A percentile compares a stretch with the other conserved stretches of the same genome.
Conservation (phyloP, 306 rosid genomes). For the Prunus salicina region DNA sequence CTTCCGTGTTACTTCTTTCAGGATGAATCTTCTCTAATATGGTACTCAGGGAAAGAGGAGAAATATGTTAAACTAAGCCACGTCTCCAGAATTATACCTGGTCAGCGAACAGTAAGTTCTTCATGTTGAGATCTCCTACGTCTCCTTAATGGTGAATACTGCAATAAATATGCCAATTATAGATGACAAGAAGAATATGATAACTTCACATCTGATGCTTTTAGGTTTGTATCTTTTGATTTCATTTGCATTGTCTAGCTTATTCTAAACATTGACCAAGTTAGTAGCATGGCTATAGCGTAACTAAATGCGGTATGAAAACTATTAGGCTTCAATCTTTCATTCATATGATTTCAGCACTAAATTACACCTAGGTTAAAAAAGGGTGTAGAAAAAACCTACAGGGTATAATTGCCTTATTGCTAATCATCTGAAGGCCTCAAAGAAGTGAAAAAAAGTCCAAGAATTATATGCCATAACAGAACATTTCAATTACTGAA, state of each 20-base stretch:
- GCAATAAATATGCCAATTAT: not conserved
- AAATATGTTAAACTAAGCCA: slow-evolving; percentile 77
- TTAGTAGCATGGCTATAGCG: not conserved
- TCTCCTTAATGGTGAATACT: slow-evolving; percentile 13
- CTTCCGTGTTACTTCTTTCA: slow-evolving; percentile 36
- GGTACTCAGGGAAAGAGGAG: slow-evolving; percentile 91
- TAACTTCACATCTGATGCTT: not conserved
- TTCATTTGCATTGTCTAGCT: not conserved
- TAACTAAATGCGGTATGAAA: not conserved
- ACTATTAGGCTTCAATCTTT: not conserved
- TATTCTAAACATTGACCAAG: not conserved
- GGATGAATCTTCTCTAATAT: slow-evolving; percentile 85
- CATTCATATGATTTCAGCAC: not conserved
- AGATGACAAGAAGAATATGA: slow-evolving; percentile 4
- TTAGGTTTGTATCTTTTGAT: not conserved
- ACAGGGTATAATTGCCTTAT: not conserved
- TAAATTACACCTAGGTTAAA: not conserved
- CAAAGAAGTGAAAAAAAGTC: not conserved
- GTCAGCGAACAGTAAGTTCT: slow-evolving; percentile 78
- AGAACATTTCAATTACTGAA: not conserved
- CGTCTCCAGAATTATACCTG: slow-evolving; percentile 83
- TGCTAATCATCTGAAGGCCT: not conserved
- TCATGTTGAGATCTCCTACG: not conserved
- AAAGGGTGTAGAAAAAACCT: not conserved
- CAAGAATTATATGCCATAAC: not conserved